These are phyloP conservation scores for Dactylellina parvicollis DNA, from an alignment of 2,329 filamentous ascomycete genomes.

Conservation along the genomic window DNA sequence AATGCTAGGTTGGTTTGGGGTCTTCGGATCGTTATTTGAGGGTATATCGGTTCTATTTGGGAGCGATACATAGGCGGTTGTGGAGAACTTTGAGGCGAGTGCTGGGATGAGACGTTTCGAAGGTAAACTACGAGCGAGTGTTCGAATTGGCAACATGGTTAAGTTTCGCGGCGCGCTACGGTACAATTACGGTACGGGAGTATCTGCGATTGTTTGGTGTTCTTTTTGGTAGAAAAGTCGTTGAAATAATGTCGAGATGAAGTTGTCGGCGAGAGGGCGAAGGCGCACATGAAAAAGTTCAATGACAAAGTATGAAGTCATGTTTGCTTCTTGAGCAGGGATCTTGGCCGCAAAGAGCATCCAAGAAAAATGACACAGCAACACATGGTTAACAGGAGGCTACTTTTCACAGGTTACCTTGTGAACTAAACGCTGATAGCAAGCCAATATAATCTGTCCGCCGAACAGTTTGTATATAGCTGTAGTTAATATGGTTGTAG, in stretches of 20 bases:
- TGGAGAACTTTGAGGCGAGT: constrained; percentile 32
- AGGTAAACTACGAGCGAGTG: constrained; percentile 6
- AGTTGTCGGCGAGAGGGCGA: constrained; percentile 12
- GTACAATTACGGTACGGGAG: not conserved
- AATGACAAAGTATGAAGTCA: constrained; percentile 48
- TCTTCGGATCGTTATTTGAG: constrained; percentile 40
- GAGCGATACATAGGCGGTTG: constrained; percentile 1
- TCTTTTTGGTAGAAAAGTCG: not conserved
- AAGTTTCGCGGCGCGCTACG: not conserved
- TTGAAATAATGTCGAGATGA: not conserved
- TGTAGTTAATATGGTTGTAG: not conserved
- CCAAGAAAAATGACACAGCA: too few relatives aligned
- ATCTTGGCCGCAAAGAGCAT: not conserved
- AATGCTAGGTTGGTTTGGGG: constrained; percentile 33
- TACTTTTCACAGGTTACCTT: too few relatives aligned
- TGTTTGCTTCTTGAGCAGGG: constrained; percentile 15
- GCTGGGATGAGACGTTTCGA: constrained; percentile 12
- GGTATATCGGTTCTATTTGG: constrained; percentile 40
- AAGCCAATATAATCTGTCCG: too few relatives aligned
- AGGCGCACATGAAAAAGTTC: not conserved
- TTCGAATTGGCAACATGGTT: constrained; percentile 36
- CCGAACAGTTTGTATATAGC: not conserved
- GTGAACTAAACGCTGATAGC: too few relatives aligned
- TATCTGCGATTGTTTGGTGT: too few relatives aligned
- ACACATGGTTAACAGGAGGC: too few relatives aligned